Percentiles rank a stretch among this genome's conserved stretches.
Evolutionary conservation across 2,329 filamentous ascomycete genomes (phyloP).

Genomic region (Ophiocordyceps camponoti-leonardi): DNA sequence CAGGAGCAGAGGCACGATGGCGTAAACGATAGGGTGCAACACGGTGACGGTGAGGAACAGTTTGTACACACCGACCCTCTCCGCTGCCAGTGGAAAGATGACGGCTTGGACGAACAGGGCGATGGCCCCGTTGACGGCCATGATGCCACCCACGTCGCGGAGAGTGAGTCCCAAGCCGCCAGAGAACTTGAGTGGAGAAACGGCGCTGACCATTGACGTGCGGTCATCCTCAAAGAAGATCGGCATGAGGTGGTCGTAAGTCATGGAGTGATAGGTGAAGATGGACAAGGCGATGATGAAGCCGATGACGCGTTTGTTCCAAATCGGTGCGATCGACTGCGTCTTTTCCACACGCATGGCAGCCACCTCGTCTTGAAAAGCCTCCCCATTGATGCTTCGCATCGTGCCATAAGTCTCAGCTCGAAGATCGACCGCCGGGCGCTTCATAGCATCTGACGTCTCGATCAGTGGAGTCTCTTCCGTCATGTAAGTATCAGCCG

Average conservation of each 20-base stretch:
- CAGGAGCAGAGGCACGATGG: slow-evolving; percentile 40
- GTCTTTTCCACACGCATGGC: slow-evolving; percentile 15
- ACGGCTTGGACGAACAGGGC: slow-evolving; percentile 42
- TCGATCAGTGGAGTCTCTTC: slow-evolving; percentile 61
- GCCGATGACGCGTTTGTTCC: slow-evolving; percentile 48
- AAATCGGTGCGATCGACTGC: slow-evolving; percentile 21
- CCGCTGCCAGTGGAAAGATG: slow-evolving; percentile 43
- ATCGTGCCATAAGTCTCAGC: slow-evolving; percentile 71
- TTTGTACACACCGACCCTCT: slow-evolving; percentile 38
- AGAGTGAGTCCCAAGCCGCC: slow-evolving; percentile 47
- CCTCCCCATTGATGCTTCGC: slow-evolving; percentile 24
- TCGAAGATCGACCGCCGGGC: slow-evolving; percentile 55
- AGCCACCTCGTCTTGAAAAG: slow-evolving; percentile 19
- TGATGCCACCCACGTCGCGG: slow-evolving; percentile 42
- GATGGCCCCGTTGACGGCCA: slow-evolving; percentile 41
- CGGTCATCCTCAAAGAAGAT: slow-evolving; percentile 80
- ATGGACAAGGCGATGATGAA: slow-evolving; percentile 71
- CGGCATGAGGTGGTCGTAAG: slow-evolving; percentile 77
- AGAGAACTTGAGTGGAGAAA: slow-evolving; percentile 29
- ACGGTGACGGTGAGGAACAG: slow-evolving; percentile 40
- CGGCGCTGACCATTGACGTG: slow-evolving; percentile 18
- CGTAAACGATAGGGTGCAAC: slow-evolving; percentile 43
- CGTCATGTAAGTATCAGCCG: slow-evolving; percentile 32
- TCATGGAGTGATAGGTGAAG: slow-evolving; percentile 92
- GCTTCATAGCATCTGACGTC: slow-evolving; percentile 56